Evolutionary conservation across 805 yeast genomes (phyloP).

Genomic region (Candida nitratophila): DNA sequence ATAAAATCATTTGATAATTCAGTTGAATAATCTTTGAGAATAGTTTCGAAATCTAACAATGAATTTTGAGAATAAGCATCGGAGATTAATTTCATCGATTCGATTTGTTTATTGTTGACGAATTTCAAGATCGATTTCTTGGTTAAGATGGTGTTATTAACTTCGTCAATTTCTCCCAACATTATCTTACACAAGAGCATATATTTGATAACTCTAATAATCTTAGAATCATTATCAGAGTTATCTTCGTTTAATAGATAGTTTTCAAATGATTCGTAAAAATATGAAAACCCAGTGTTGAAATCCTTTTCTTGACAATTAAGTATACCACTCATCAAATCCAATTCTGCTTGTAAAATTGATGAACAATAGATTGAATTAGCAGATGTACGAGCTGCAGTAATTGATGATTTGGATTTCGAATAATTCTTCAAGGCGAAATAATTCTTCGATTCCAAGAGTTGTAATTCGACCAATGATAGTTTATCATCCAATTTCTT

Average conservation of each 20-base stretch:
- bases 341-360: constrained; percentile 88
- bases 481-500: constrained; percentile 94
- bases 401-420: constrained; percentile 84
- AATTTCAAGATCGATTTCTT: constrained; percentile 31
- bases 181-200: constrained; percentile 90
- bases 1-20: constrained; percentile 84
- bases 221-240: constrained; percentile 26
- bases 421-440: constrained; percentile 88
- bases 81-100: constrained; percentile 93
- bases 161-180: constrained; percentile 86
- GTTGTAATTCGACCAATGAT: constrained; percentile 90
- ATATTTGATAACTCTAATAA: constrained; percentile 74
- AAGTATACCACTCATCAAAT: constrained; percentile 88
- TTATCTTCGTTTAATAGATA: constrained; percentile 45
- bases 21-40: constrained; percentile 58
- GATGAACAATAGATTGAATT: constrained; percentile 94
- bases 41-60: constrained; percentile 82
- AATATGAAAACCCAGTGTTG: constrained; percentile 92
- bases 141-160: constrained; percentile 73
- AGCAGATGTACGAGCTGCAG: constrained; percentile 96
- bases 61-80: constrained; percentile 86
- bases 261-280: constrained; percentile 91
- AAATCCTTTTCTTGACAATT: constrained; percentile 97
- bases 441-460: constrained; percentile 82
- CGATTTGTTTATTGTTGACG: constrained; percentile 71